Evolutionary conservation across 441 rosid genomes (phyloP).

Genomic region (Euphorbia schlechtendalii): DNA sequence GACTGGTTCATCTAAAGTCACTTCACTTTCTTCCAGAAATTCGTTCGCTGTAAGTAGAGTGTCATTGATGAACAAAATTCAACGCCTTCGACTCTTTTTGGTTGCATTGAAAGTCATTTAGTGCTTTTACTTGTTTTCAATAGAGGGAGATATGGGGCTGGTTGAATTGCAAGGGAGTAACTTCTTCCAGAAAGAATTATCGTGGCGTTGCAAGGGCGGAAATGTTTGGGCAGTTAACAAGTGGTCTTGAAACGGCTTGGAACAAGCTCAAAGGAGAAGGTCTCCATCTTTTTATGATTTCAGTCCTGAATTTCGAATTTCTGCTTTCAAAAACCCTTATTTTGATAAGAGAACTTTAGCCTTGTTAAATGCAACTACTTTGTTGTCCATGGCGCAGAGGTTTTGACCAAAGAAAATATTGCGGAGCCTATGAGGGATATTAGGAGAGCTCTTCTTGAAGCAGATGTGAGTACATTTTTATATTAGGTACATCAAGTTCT

Average conservation of each 20-base stretch:
- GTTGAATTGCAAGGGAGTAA: slow-evolving; percentile 50
- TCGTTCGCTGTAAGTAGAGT: slow-evolving; percentile 45
- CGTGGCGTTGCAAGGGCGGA: slow-evolving; percentile 61
- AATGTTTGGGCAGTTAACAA: slow-evolving; percentile 90
- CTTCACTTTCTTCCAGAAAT: slow-evolving; percentile 46
- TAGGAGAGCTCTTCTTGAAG: slow-evolving; percentile 95
- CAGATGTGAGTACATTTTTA: slow-evolving; percentile 66
- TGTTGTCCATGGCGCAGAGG: slow-evolving; percentile 48
- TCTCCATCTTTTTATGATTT: slow-evolving; percentile 16
- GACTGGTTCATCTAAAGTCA: slow-evolving; percentile 31
- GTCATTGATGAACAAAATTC: slow-evolving; percentile 13
- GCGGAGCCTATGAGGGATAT: slow-evolving; percentile 95
- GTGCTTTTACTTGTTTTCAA: background rate
- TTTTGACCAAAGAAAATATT: slow-evolving; percentile 87
- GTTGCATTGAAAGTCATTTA: background rate
- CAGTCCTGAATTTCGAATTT: background rate
- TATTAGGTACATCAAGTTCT: background rate
- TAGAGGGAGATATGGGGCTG: slow-evolving; percentile 64
- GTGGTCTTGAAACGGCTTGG: slow-evolving; percentile 97
- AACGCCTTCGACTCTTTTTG: background rate
- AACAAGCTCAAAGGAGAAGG: slow-evolving; percentile 97
- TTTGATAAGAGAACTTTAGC: background rate
- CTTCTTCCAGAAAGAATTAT: slow-evolving; percentile 30
- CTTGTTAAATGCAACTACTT: background rate
- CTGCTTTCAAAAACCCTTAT: background rate